Conservation (phyloP, 352 stramenopile genomes). For the Pythium apleroticum region DNA sequence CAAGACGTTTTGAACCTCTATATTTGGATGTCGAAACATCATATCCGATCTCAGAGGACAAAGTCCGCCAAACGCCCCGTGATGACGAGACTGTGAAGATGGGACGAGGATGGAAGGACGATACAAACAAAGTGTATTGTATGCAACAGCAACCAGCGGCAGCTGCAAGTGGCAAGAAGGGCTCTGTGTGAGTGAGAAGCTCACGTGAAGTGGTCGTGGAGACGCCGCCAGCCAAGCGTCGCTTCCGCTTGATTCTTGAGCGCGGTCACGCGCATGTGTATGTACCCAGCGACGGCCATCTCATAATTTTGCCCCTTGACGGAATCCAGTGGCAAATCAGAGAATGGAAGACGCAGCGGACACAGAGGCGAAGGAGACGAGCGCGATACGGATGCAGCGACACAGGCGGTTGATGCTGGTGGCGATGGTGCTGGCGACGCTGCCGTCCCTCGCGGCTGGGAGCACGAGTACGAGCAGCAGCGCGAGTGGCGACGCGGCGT, state of each 20-base stretch:
- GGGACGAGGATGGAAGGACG: not conserved
- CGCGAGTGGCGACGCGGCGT: not conserved
- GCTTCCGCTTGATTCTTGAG: not conserved
- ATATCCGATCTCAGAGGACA: not conserved
- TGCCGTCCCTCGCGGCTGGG: not conserved
- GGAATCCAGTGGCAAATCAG: not conserved
- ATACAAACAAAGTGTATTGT: not conserved
- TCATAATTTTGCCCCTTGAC: not conserved
- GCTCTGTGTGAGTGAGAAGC: no score
- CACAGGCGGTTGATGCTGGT: not conserved
- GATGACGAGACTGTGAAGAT: constrained; percentile 2
- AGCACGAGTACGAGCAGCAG: not conserved
- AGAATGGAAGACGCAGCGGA: not conserved
- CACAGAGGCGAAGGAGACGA: not conserved
- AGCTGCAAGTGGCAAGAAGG: not conserved
- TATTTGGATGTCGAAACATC: not conserved
- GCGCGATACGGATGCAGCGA: not conserved
- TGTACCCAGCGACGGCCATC: not conserved
- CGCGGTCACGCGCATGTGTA: not conserved
- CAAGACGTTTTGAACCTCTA: not conserved
- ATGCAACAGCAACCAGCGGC: not conserved
- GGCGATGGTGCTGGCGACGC: not conserved
- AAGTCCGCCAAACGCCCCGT: not conserved
- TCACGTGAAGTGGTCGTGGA: not conserved
- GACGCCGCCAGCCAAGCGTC: not conserved